Evolutionary conservation across 1,139 yeast species (phyloP).

Genomic region (Yamadazyma sp.): DNA sequence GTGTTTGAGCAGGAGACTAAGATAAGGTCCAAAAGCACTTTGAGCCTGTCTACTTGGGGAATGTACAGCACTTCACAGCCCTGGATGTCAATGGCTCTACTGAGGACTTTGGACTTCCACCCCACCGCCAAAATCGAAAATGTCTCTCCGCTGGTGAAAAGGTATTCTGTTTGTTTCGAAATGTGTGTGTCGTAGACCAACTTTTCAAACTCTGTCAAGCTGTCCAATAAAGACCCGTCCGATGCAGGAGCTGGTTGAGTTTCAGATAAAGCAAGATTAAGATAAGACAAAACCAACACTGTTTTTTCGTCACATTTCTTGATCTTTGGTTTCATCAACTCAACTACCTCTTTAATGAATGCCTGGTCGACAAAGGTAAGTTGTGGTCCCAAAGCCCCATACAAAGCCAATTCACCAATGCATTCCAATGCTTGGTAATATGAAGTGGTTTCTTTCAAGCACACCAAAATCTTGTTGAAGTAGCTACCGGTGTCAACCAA

Average conservation of each 20-base stretch:
- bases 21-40: constrained; percentile 44
- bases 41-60: constrained; percentile 26
- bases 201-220: constrained; percentile 37
- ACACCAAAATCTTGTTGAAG: constrained; percentile 17
- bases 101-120: constrained; percentile 65
- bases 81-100: constrained; percentile 52
- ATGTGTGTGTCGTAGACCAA: constrained; percentile 56
- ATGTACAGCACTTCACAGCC: constrained; percentile 22
- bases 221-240: constrained; percentile 7
- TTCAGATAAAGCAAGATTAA: too few species aligned
- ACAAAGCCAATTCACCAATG: constrained; percentile 57
- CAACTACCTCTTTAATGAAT: constrained; percentile 25
- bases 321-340: constrained; percentile 40
- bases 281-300: constrained; percentile 52
- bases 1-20: constrained; percentile 58
- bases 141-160: constrained; percentile 85
- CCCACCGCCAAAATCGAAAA: constrained; percentile 71
- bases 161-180: constrained; percentile 70
- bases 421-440: constrained; percentile 42
- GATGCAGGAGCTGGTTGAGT: constrained; percentile 3
- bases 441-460: constrained; percentile 20
- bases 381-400: constrained; percentile 52
- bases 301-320: constrained; percentile 63
- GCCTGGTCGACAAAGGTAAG: constrained; percentile 12
- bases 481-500: constrained; percentile 13